Evolutionary conservation across 345 rosid species (phyloP), one percentile per base, ranked within the genome.

Genomic region (Salix viminalis): DNA sequence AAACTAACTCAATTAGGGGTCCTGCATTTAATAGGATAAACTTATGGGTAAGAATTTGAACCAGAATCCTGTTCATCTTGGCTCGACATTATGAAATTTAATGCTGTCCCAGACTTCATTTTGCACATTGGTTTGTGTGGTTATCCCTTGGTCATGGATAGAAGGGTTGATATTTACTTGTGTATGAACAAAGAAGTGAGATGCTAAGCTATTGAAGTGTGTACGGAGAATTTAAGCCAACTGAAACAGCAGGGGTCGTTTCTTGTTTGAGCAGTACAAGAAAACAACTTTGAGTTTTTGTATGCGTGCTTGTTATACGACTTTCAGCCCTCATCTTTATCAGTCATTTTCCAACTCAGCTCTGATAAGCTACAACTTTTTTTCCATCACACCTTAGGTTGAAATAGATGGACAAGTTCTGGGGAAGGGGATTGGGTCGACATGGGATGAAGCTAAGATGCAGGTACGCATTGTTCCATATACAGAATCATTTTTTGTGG

Each of bases 381-480:
- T 34, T 44, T 1, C 1, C 8, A 58, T 67, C 65, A 28, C 76
- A 76, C 74, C 73, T 76, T 85, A 96, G 98, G 97, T 96, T 81
- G 96, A 92, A 89, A 82, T 96, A n/a, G 93, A 91, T 82, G 98
- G 98, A 48, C 94, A 87, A 84, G 89, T 92, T 74, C 71, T 94
- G 80, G 97, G 97, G 37, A 88, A 88, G 85, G 99, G 98, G 54
- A 79, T 82, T 62, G 99, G 99, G 71, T 88, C 81, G 18, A 90
- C 98, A 16, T 94, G 97, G 97, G 98, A 94, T 70, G 97, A 96
- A 81, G 99, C 99, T 78, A 90, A 86, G 88, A 85, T 84, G 90
- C 96, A 87, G 94, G 97, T 92, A 89, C 74, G 7, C 12, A 24
- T 65, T 46, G 24, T 21, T 16, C 42, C 10, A 24, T 68, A 50